These are phyloP conservation scores for Cercospora beticola DNA, from an alignment of 2,329 filamentous ascomycete genomes.

Conservation along the genomic window DNA sequence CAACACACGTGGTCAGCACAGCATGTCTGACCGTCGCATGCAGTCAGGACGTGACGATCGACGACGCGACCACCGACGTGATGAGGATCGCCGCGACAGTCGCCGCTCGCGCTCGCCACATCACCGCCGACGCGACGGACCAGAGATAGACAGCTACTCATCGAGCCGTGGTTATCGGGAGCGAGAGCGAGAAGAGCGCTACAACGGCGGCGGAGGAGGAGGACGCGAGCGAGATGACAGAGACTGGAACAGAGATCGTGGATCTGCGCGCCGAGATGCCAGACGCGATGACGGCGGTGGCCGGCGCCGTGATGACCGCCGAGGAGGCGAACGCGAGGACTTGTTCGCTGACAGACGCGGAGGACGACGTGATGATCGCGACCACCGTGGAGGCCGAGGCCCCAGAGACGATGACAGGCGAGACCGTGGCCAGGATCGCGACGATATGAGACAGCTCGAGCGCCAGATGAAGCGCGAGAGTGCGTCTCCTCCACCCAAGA, in stretches of 20 bases:
- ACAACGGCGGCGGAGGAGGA: conserved; percentile 55
- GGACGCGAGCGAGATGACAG: conserved; percentile 21
- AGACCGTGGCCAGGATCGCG: conserved; percentile 40
- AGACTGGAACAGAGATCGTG: conserved; percentile 68
- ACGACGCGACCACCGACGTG: conserved; percentile 47
- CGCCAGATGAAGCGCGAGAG: conserved; percentile 58
- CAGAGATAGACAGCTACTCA: conserved; percentile 80
- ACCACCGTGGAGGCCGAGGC: conserved; percentile 37
- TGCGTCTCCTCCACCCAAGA: conserved; percentile 76
- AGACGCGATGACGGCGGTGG: conserved; percentile 58
- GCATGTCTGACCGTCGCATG: conserved; percentile 41
- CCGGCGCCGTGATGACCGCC: conserved; percentile 49
- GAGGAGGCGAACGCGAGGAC: conserved; percentile 41
- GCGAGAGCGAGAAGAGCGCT: conserved; percentile 89
- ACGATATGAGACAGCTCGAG: conserved; percentile 39
- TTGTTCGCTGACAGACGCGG: conserved; percentile 33
- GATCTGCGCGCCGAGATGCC: conserved; percentile 64
- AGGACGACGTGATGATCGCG: conserved; percentile 47
- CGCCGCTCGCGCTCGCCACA: conserved; percentile 81
- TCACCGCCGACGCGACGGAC: conserved; percentile 51
- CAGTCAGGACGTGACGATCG: conserved; percentile 48
- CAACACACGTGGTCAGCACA: conserved; percentile 27
- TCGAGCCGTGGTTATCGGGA: conserved; percentile 90
- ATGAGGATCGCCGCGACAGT: conserved; percentile 43
- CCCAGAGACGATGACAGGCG: conserved; percentile 39